Conservation (phyloP, 129 eudicot species). For the Smallanthus sonchifolius region DNA sequence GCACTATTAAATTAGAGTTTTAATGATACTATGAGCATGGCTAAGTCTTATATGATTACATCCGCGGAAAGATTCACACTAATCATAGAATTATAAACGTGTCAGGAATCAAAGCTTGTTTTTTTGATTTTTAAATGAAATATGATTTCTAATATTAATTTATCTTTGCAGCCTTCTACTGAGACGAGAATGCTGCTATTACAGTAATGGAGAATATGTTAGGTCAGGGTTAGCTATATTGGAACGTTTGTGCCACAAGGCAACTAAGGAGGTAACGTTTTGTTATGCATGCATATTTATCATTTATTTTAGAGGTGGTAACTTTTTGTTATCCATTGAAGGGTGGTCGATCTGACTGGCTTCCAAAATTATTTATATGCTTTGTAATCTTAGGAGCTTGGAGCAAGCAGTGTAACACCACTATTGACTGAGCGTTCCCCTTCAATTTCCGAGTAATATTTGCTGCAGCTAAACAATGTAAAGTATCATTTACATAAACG, state of each 20-base stretch:
- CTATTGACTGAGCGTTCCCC: too few species aligned
- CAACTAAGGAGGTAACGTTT: constrained; percentile 70
- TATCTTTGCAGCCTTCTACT: constrained; percentile 69
- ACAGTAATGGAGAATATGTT: constrained; percentile 83
- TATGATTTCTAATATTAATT: constrained; percentile 17
- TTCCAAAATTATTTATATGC: too few species aligned
- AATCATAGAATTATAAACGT: too few species aligned
- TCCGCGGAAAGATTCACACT: too few species aligned
- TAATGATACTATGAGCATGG: not conserved
- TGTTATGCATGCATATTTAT: not conserved
- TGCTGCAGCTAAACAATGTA: too few species aligned
- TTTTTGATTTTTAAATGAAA: constrained; percentile 2
- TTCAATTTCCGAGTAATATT: too few species aligned
- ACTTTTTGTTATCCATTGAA: too few species aligned
- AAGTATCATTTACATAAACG: too few species aligned
- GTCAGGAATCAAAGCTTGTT: not conserved
- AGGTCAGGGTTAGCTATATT: constrained; percentile 77
- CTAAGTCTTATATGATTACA: not conserved
- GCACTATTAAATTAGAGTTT: not conserved
- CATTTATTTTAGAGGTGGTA: constrained; percentile 14
- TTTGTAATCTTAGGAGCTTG: too few species aligned
- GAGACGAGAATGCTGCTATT: constrained; percentile 97
- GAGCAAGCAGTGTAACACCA: too few species aligned
- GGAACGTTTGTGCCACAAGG: constrained; percentile 80
- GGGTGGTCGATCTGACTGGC: too few species aligned